These are phyloP conservation scores for Wallacemonas sp. DNA, from an alignment of 208 protist species.

Conservation along the genomic window DNA sequence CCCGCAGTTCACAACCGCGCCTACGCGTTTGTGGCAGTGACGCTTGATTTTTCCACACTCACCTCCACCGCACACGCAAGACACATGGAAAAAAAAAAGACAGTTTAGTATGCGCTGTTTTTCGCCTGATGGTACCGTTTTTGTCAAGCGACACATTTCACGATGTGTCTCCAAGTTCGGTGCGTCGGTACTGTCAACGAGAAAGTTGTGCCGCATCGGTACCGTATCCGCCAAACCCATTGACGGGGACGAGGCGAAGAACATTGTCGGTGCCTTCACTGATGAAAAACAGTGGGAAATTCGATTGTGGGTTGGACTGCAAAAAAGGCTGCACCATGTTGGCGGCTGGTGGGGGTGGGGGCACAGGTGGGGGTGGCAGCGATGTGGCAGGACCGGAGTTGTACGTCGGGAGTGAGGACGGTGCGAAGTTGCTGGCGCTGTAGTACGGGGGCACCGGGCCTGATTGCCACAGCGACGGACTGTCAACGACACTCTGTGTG, in stretches of 20 bases:
- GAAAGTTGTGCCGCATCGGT: not conserved
- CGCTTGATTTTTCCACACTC: no score
- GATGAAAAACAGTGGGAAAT: conserved; percentile 28
- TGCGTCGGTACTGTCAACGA: no score
- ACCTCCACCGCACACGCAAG: no score
- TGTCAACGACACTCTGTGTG: not conserved
- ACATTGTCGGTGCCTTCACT: conserved; percentile 36
- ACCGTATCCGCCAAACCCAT: not conserved
- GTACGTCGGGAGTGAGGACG: not conserved
- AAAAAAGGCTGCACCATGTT: conserved; percentile 8
- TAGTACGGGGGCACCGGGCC: not conserved
- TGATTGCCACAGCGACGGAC: not conserved
- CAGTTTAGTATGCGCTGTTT: no score
- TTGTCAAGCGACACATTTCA: no score
- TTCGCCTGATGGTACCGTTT: no score
- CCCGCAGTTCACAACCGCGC: no score
- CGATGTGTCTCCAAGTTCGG: no score
- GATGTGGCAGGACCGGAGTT: not conserved
- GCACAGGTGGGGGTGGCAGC: not conserved
- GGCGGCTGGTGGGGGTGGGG: not conserved
- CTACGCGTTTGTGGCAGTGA: no score
- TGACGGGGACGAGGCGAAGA: conserved; percentile 32
- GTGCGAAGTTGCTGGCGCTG: not conserved
- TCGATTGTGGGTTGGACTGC: not conserved
- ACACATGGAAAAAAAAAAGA: no score